Evolutionary conservation across 2,329 filamentous ascomycete species (phyloP), one percentile per base, ranked within the genome.

Genomic region (Trichoderma koningiopsis): DNA sequence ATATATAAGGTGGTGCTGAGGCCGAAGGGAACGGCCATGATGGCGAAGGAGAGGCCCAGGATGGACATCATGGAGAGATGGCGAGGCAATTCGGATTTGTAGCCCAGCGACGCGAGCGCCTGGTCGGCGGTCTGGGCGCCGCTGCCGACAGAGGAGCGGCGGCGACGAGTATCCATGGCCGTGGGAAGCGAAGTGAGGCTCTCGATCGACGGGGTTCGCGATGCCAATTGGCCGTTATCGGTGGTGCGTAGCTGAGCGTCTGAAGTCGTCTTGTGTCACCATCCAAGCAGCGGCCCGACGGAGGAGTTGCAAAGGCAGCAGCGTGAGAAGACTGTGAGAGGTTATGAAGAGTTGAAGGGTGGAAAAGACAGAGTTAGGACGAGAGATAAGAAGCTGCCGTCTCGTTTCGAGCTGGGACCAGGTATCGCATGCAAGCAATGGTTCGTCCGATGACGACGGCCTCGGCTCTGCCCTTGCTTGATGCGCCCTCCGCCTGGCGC

Each of bases 11-110:
- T 85, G 19, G 83, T 84, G 33, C 83, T 82, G 57, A 85, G 79
- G 29, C 83, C 84, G 19, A 83, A 85, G 72, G 83, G 84, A 58
- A 83, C 83, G 73, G 84, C 84, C 76, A 85, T 83, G 75, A 85
- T 85, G 75, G 83, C 83, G 70, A 85, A 85, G 3, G 82, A 83
- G n/a, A 85, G 77, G 62, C 83, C 83, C 40, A 84, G 78, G 74
- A 85, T 82, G 73, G 76, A 83, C 53, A 85, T 75, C 79, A 82
- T 84, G 73, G 81, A 82, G 74, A 86, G 84, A 74, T 84, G 83
- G 60, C 84, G 81, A 67, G 82, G 81, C 49, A 86, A 77, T 72
- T 87, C 83, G 72, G 79, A 77, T 77, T 82, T 84, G 78, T 86
- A 83, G 72, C 84, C 84, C 29, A 86, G 78, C 24, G 78, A 76